Evolutionary conservation across 2,329 filamentous ascomycete genomes (phyloP).

Genomic region (Cordyceps tenuipes): DNA sequence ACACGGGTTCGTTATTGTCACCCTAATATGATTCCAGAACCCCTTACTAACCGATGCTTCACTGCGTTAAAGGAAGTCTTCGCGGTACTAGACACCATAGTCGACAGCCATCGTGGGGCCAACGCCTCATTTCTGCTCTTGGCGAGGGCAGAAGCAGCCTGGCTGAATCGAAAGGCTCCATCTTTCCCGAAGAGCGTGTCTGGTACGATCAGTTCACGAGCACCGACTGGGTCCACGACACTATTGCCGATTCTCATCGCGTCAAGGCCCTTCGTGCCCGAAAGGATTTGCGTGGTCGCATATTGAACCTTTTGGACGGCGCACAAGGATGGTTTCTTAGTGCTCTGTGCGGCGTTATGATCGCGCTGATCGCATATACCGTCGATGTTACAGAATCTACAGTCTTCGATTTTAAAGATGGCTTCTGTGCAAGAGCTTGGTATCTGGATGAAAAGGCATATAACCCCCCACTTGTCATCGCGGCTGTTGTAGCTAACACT

Average conservation of each 20-base stretch:
- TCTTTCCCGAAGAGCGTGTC: slow-evolving; percentile 74
- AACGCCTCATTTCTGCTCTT: slow-evolving; percentile 55
- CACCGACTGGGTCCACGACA: slow-evolving; percentile 97
- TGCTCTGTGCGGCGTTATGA: slow-evolving; percentile 77
- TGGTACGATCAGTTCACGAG: slow-evolving; percentile 99
- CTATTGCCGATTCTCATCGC: slow-evolving; percentile 86
- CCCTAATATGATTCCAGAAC: not conserved
- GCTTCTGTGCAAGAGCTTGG: slow-evolving; percentile 69
- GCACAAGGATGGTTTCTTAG: slow-evolving; percentile 92
- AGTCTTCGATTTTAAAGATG: slow-evolving; percentile 85
- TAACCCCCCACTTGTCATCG: slow-evolving; percentile 21
- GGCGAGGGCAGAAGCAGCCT: slow-evolving; percentile 49
- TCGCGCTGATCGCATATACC: slow-evolving; percentile 77
- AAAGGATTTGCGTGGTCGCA: slow-evolving; percentile 75
- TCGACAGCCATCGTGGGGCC: slow-evolving; percentile 50
- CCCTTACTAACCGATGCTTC: not conserved
- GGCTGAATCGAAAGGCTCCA: slow-evolving; percentile 55
- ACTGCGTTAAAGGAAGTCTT: slow-evolving; percentile 28
- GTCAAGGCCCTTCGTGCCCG: slow-evolving; percentile 73
- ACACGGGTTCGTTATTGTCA: slow-evolving; percentile 27
- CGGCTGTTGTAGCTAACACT: slow-evolving; percentile 12
- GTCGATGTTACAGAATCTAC: slow-evolving; percentile 81
- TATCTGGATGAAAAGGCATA: slow-evolving; percentile 58
- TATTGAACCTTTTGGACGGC: slow-evolving; percentile 71
- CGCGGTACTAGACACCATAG: slow-evolving; percentile 41